Evolutionary conservation across 352 stramenopile genomes (phyloP).

Genomic region (Blastocystis sp.): DNA sequence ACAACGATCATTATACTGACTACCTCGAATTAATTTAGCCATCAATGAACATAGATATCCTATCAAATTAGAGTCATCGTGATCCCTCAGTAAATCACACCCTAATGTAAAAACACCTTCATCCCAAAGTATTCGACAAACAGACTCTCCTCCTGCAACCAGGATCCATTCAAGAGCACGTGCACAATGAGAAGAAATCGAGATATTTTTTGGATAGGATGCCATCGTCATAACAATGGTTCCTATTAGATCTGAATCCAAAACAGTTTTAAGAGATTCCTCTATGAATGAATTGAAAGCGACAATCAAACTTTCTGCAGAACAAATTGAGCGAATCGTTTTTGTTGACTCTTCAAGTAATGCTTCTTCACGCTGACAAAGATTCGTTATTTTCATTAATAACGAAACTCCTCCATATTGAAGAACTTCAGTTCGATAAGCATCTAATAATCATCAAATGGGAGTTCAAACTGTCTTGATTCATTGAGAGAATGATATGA

Average conservation of each 20-base stretch:
- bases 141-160: background rate
- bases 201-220: background rate
- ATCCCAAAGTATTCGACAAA: background rate
- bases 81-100: background rate
- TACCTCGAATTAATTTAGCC: background rate
- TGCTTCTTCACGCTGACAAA: background rate
- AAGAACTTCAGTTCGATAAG: background rate
- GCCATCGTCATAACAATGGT: background rate
- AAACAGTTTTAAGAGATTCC: background rate
- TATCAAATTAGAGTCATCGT: background rate
- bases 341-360: background rate
- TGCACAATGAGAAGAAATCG: background rate
- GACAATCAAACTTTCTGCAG: background rate
- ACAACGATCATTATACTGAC: background rate
- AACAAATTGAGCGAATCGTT: conserved; percentile 11
- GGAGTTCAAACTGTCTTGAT: background rate
- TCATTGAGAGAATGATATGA: background rate
- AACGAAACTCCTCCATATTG: background rate
- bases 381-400: background rate
- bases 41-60: background rate
- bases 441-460: background rate
- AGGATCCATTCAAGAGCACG: conserved; percentile 26
- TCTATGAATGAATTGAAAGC: background rate
- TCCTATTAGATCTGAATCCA: background rate
- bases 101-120: background rate